A percentile compares a stretch with the other conserved stretches of the same genome.
Evolutionary conservation across 192 early-diverging fungal species (phyloP).

Genomic region (Backusella sp.): DNA sequence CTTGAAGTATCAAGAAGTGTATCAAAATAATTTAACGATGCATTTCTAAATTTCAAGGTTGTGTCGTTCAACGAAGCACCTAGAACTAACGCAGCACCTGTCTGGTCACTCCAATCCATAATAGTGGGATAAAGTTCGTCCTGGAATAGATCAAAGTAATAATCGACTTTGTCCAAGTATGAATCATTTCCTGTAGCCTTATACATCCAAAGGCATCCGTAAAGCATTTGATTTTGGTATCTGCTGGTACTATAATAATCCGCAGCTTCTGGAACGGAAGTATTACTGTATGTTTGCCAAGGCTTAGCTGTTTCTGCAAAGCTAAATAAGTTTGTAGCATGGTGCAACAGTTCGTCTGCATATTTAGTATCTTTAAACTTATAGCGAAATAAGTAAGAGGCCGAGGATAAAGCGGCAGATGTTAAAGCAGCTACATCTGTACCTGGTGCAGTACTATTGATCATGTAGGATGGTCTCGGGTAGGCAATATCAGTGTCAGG

Average conservation of each 20-base stretch:
- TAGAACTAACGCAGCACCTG: conserved; percentile 37
- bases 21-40: conserved; percentile 34
- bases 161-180: conserved; percentile 36
- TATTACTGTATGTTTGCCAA: conserved; percentile 33
- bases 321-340: conserved; percentile 38
- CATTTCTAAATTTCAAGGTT: conserved; percentile 25
- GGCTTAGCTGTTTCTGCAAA: conserved; percentile 44
- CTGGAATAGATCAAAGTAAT: conserved; percentile 38
- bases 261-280: conserved; percentile 25
- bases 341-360: conserved; percentile 33
- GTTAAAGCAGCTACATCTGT: conserved; percentile 48
- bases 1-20: conserved; percentile 7
- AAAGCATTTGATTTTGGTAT: conserved; percentile 46
- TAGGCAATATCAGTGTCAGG: conserved; percentile 30
- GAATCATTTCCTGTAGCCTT: conserved; percentile 34
- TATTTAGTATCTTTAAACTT: conserved; percentile 43
- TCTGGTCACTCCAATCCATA: conserved; percentile 48
- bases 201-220: conserved; percentile 51
- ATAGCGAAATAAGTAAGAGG: conserved; percentile 46
- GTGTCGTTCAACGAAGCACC: conserved; percentile 27
- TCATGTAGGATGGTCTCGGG: conserved; percentile 41
- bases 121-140: conserved; percentile 12
- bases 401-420: conserved; percentile 50
- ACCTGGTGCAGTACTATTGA: conserved; percentile 40
- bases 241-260: conserved; percentile 39